Evolutionary conservation across 768 basidiomycete genomes (phyloP).

Genomic region (Hericium alpestre): DNA sequence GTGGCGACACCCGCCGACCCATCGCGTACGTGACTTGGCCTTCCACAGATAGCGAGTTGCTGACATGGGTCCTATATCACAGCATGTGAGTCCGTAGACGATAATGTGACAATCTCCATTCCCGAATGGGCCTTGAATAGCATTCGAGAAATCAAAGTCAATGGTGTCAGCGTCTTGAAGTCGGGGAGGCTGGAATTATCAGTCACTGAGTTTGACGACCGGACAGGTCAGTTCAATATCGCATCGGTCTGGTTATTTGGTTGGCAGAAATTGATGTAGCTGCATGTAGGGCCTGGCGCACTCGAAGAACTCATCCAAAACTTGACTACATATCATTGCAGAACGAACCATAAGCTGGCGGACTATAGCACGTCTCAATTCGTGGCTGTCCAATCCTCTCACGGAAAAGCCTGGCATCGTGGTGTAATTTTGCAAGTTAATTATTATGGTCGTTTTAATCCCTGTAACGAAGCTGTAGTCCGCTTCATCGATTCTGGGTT

Average conservation of each 20-base stretch:
- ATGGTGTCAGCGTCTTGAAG: no score
- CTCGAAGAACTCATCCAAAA: not conserved
- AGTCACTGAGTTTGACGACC: no score
- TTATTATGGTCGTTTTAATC: no score
- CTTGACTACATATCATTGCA: not conserved
- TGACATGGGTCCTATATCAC: no score
- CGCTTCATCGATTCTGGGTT: not conserved
- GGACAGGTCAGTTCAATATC: not conserved
- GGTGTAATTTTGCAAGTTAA: not conserved
- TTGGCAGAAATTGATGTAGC: not conserved
- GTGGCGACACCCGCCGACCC: no score
- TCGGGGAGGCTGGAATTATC: no score
- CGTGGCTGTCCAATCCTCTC: not conserved
- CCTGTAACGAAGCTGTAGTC: not conserved
- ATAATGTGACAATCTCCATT: no score
- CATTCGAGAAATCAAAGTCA: no score
- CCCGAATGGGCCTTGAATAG: no score
- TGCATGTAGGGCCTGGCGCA: not conserved
- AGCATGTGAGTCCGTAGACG: no score
- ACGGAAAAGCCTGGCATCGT: not conserved
- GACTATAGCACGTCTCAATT: not conserved
- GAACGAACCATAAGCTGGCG: not conserved
- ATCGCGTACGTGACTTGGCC: no score
- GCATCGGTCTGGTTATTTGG: not conserved
- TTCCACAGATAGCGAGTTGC: not conserved